phyloP scores from a whole-genome alignment of 164 flowering plant species.

The Nymphaea thermarum region DNA sequence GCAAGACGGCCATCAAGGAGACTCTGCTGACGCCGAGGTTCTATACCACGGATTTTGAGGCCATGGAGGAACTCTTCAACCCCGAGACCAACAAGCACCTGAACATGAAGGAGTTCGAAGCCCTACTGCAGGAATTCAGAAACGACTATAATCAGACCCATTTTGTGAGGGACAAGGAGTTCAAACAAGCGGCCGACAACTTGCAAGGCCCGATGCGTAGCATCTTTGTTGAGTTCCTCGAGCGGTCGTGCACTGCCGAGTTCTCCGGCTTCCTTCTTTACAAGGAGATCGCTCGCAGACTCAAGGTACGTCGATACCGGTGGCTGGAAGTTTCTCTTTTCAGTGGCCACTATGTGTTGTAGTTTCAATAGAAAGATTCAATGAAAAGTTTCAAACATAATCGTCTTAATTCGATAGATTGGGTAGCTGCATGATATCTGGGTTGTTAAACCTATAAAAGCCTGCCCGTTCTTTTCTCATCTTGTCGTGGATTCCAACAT shows the following conservation, averaged over 20 bases:
- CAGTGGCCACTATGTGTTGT: background rate
- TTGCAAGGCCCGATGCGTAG: constrained; percentile 75
- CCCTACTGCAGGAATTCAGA: constrained; percentile 87
- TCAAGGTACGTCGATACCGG: constrained; percentile 43
- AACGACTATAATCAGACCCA: constrained; percentile 98
- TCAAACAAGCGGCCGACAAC: constrained; percentile 93
- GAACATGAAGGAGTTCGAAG: constrained; percentile 72
- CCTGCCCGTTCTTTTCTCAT: too few relatives aligned
- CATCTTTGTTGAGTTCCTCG: constrained; percentile 94
- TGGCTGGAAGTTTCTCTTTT: background rate
- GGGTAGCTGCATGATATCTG: too few relatives aligned
- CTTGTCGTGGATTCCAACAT: too few relatives aligned
- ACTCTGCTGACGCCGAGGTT: constrained; percentile 86
- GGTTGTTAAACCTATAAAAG: too few relatives aligned
- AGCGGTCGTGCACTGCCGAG: constrained; percentile 98
- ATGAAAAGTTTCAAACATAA: too few relatives aligned
- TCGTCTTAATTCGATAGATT: too few relatives aligned
- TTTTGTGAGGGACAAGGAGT: constrained; percentile 91
- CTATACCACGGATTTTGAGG: constrained; percentile 96
- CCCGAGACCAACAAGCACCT: constrained; percentile 84
- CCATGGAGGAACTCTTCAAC: constrained; percentile 94
- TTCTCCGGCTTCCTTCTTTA: constrained; percentile 96
- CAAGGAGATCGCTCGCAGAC: constrained; percentile 96
- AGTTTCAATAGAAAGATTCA: too few relatives aligned
- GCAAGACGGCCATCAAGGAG: constrained; percentile 48